Evolutionary conservation across 1,139 yeast genomes (phyloP), one percentile per base, ranked within the genome.

Genomic region (Taphrina betulina): DNA sequence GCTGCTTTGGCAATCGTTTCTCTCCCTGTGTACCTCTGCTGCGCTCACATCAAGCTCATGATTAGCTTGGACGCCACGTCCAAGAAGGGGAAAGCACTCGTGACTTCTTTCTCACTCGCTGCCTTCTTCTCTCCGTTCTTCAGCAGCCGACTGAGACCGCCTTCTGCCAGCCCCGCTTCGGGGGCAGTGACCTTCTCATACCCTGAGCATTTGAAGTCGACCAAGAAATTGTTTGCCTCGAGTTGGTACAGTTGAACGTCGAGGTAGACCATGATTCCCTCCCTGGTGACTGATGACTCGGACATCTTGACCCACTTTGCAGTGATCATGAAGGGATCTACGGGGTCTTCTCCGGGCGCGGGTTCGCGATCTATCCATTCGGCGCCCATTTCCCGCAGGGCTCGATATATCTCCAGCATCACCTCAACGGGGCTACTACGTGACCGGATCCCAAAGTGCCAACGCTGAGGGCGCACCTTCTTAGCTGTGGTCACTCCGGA

Each of bases 371-470:
- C 57, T 12, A 95, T 89, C 98, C 98, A 92, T 69, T 92, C 96
- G 0, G 98, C 97, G 2, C 96, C 97, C 57, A 94, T 75, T 66
- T 87, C 88, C 71, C 86, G 86, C 66, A 92, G 76, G 0, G 98
- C 98, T 43, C 96, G 78, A 71, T 94, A 92, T 38, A 92, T 90
- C 68, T 94, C 99, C 26, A 97, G 96, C 98, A 92, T 92, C 5
- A 92, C 98, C 69, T 92, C 99, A 63, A 92, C 75, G 34, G 99
- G 98, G 68, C 92, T 92, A 0, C 96, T 88, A 65, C 97, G 78
- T 7, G 96, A 88, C 66, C 99, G 78, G 60, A 92, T 92, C 60
- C 99, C 99, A 68, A 94, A 94, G 74, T 92, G 98, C 99, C 99
- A 92, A 71, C 96, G 82, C 7, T 96, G 88, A 70, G 57, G 45